Evolutionary conservation across 129 eudicot genomes (phyloP).

Genomic region (Tagetes erecta): DNA sequence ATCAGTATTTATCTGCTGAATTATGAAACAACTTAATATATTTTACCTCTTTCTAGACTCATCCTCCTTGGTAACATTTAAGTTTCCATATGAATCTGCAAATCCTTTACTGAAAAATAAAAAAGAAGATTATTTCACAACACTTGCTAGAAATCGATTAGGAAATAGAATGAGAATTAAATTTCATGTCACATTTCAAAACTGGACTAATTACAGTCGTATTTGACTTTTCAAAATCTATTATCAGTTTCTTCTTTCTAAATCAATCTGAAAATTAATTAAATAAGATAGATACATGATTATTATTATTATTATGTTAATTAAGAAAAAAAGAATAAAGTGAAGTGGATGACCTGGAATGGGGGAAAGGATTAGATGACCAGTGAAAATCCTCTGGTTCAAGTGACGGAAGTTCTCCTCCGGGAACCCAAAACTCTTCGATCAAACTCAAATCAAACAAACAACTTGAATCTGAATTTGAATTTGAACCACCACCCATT

Average conservation of each 20-base stretch:
- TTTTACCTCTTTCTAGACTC: constrained; percentile 61
- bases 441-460: constrained; percentile 49
- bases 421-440: constrained; percentile 51
- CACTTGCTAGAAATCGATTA: no score
- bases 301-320: no score
- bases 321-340: no score
- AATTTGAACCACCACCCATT: no score
- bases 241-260: no score
- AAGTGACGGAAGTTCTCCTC: constrained; percentile 55
- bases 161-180: no score
- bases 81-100: constrained; percentile 43
- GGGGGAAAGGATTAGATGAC: constrained; percentile 36
- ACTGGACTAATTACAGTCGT: no score
- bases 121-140: constrained; percentile 7
- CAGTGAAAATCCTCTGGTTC: constrained; percentile 45
- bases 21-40: not conserved
- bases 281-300: no score
- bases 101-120: constrained; percentile 43
- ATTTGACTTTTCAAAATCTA: no score
- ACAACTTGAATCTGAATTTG: constrained; percentile 32
- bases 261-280: no score
- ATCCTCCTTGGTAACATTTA: constrained; percentile 38
- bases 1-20: not conserved
- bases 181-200: no score
- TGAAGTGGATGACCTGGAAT: constrained; percentile 38